A percentile compares a stretch with the other conserved stretches of the same genome.
These are phyloP conservation scores for Daedaleopsis sinensis DNA, from an alignment of 768 basidiomycete genomes.

Conservation along the genomic window DNA sequence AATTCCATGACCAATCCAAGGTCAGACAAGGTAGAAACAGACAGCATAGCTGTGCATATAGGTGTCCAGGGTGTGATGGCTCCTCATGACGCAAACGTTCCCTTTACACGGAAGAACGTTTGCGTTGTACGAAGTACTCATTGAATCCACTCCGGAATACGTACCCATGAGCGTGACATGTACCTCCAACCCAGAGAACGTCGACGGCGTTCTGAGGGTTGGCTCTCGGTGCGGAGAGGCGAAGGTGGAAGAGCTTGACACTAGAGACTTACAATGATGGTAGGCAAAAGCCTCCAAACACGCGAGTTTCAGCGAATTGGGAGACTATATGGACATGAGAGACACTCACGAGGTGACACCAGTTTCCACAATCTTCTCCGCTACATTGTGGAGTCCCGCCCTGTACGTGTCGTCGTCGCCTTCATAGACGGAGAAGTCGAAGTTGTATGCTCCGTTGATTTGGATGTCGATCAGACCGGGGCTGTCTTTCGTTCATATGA, in stretches of 20 bases:
- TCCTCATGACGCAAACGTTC: no score
- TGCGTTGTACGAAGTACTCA: background rate
- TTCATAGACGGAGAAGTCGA: conserved; percentile 85
- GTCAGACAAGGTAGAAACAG: no score
- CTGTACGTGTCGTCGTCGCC: conserved; percentile 69
- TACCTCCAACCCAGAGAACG: background rate
- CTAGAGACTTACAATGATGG: conserved; percentile 55
- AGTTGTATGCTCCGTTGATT: conserved; percentile 88
- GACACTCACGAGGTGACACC: conserved; percentile 83
- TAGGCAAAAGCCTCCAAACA: conserved; percentile 29
- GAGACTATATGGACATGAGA: conserved; percentile 10
- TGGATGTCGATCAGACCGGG: conserved; percentile 89
- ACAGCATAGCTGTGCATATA: no score
- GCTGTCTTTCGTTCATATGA: conserved; percentile 38
- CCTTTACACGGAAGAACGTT: no score
- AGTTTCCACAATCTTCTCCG: conserved; percentile 80
- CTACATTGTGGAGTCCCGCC: conserved; percentile 67
- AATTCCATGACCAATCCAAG: no score
- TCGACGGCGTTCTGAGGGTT: background rate
- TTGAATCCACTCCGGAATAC: background rate
- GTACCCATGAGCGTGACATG: background rate
- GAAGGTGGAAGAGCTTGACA: background rate
- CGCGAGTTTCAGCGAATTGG: conserved; percentile 10
- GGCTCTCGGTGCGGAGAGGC: background rate
- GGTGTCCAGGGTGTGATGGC: no score